Evolutionary conservation across 2,329 filamentous ascomycete species (phyloP).

Genomic region (Esteya vermicola): DNA sequence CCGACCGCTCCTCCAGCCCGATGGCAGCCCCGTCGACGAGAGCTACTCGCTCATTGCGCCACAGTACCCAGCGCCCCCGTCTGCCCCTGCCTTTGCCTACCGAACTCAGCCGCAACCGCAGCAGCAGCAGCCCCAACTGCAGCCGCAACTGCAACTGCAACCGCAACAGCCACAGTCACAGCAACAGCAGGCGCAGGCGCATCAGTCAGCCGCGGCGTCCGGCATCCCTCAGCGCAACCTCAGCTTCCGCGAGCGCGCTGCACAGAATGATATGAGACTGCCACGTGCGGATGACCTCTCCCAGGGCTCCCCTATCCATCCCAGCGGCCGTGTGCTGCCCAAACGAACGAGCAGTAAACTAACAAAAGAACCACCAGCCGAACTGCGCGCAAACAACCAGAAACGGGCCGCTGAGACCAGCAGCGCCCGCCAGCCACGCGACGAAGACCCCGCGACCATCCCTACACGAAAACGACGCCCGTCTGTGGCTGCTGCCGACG

Average conservation of each 20-base stretch:
- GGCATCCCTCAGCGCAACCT: conserved; percentile 37
- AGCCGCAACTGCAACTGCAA: too few relatives aligned
- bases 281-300: conserved; percentile 13
- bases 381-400: conserved; percentile 29
- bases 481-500: too few relatives aligned
- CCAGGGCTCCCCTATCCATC: background rate
- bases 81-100: too few relatives aligned
- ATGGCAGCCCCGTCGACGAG: conserved; percentile 8
- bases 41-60: conserved; percentile 6
- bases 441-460: conserved; percentile 7
- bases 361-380: conserved; percentile 41
- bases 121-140: too few relatives aligned
- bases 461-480: background rate
- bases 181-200: conserved; percentile 8
- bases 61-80: too few relatives aligned
- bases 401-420: conserved; percentile 28
- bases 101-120: conserved; percentile 1
- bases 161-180: too few relatives aligned
- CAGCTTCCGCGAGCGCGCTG: conserved; percentile 46
- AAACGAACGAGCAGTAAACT: conserved; percentile 26
- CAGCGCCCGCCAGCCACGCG: conserved; percentile 15
- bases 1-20: conserved; percentile 12
- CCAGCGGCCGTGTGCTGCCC: background rate
- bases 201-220: conserved; percentile 13
- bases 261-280: conserved; percentile 25